Evolutionary conservation across 768 basidiomycete genomes (phyloP).

Genomic region (Rubroboletus satanas): DNA sequence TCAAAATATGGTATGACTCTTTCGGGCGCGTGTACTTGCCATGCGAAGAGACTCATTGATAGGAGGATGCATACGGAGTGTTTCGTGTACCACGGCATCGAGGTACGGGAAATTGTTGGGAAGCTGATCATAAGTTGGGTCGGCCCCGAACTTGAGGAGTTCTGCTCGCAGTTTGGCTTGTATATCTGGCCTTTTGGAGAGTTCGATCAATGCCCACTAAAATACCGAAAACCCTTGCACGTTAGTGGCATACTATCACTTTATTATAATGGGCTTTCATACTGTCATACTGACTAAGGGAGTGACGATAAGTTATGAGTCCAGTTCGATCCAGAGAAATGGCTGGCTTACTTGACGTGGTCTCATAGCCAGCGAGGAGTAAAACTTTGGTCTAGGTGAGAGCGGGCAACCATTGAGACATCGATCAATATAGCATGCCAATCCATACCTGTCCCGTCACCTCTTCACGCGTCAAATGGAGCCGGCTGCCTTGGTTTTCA

Average conservation of each 20-base stretch:
- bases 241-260: background rate
- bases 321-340: background rate
- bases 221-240: background rate
- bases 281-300: constrained; percentile 13
- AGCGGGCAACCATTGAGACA: background rate
- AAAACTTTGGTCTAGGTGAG: constrained; percentile 34
- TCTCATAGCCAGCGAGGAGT: constrained; percentile 39
- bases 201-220: constrained; percentile 55
- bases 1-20: background rate
- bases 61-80: constrained; percentile 43
- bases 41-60: constrained; percentile 23
- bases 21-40: background rate
- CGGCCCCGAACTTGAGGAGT: constrained; percentile 39
- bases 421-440: too few species aligned
- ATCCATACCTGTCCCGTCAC: constrained; percentile 32
- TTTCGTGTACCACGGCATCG: constrained; percentile 48
- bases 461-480: constrained; percentile 39
- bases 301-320: background rate
- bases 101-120: constrained; percentile 50
- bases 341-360: constrained; percentile 33
- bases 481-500: constrained; percentile 26
- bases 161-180: constrained; percentile 51
- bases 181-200: constrained; percentile 40
- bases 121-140: constrained; percentile 56
- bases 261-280: background rate